Evolutionary conservation across 108 stramenopile genomes (phyloP).

Genomic region (Skeletonema tropicum): DNA sequence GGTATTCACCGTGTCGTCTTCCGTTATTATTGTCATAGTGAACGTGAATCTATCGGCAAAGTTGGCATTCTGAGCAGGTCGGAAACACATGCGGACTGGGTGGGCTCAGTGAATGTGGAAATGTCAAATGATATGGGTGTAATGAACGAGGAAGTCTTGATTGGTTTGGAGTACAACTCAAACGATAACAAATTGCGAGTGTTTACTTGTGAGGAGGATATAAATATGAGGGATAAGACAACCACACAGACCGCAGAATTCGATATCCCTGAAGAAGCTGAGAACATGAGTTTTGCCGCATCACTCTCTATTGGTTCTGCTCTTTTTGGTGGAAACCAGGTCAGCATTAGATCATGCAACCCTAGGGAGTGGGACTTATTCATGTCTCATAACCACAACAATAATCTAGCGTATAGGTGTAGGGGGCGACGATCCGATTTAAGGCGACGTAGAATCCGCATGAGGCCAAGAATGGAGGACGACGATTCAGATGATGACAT

Average conservation of each 20-base stretch:
- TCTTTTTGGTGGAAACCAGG: not conserved
- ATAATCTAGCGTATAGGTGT: not conserved
- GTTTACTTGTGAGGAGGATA: not conserved
- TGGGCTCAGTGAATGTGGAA: not conserved
- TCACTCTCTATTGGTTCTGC: not conserved
- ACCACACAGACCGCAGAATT: not conserved
- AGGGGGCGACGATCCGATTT: not conserved
- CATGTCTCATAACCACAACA: not conserved
- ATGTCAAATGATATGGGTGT: not conserved
- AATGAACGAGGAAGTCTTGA: not conserved
- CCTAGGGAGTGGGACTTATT: not conserved
- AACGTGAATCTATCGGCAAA: not conserved
- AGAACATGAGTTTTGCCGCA: not conserved
- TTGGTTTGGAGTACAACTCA: slow-evolving; percentile 6
- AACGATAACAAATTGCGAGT: not conserved
- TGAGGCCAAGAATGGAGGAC: not conserved
- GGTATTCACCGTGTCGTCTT: not conserved
- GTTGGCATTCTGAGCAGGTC: not conserved
- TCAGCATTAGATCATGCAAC: not conserved
- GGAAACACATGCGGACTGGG: not conserved
- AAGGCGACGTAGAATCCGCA: not conserved
- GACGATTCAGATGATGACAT: not conserved
- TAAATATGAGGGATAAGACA: not conserved
- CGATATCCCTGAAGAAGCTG: not conserved
- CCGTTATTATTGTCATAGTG: not conserved